phyloP scores from a whole-genome alignment of 495 filamentous ascomycete species.

The Neurospora sp. region DNA sequence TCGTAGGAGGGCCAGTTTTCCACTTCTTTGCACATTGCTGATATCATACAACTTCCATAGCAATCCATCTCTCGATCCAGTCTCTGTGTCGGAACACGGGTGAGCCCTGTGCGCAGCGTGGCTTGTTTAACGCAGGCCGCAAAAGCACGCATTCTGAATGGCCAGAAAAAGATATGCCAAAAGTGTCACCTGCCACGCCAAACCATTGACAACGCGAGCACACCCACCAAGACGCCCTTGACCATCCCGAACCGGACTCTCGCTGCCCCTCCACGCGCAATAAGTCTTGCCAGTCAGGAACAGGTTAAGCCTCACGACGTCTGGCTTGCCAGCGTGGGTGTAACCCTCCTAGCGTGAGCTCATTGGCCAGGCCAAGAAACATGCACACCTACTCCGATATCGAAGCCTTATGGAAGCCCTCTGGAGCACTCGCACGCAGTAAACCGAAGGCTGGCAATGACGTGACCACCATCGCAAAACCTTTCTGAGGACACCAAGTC shows the following conservation, averaged over 20 bases:
- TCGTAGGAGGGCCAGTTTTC: background rate
- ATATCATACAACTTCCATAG: background rate
- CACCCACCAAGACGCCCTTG: background rate
- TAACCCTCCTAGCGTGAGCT: background rate
- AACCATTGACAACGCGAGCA: background rate
- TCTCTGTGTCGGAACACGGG: background rate
- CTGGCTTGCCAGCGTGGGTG: background rate
- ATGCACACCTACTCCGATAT: background rate
- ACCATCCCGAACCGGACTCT: slow-evolving; percentile 2
- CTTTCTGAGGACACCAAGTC: background rate
- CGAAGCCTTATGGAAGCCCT: background rate
- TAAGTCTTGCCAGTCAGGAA: slow-evolving; percentile 5
- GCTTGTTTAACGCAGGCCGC: background rate
- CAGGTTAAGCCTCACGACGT: background rate
- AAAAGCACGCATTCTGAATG: slow-evolving; percentile 9
- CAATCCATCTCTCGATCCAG: background rate
- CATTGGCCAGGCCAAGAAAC: background rate
- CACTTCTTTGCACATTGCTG: background rate
- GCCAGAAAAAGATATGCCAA: slow-evolving; percentile 5
- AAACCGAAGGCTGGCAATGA: background rate
- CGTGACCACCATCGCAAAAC: background rate
- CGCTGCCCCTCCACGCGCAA: slow-evolving; percentile 11
- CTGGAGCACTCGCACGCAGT: background rate
- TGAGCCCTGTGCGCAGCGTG: background rate
- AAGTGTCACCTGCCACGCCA: slow-evolving; percentile 17